Conservation (phyloP, 2,329 filamentous ascomycete species). For the Dothideomycetes sp. region DNA sequence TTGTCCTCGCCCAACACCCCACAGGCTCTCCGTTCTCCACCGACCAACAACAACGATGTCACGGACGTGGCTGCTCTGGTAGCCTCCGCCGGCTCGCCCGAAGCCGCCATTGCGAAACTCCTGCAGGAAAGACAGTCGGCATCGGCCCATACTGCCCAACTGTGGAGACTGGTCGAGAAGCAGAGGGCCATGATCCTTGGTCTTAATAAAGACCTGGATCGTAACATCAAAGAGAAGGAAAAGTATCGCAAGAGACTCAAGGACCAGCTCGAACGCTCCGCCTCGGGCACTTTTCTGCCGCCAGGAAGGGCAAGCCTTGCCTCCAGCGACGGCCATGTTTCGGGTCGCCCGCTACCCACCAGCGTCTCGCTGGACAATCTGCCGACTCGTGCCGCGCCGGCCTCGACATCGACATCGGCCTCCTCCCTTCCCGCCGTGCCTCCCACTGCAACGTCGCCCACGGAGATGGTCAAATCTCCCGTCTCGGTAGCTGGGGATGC, state of each 20-base stretch:
- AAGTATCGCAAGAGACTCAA: slow-evolving; percentile 86
- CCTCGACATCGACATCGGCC: slow-evolving; percentile 1
- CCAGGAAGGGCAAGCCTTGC: slow-evolving; percentile 15
- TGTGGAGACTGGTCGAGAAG: slow-evolving; percentile 95
- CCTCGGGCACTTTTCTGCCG: slow-evolving; percentile 23
- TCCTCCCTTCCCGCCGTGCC: slow-evolving; percentile 1
- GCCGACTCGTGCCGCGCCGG: slow-evolving; percentile 11
- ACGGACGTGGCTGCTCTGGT: slow-evolving; percentile 72
- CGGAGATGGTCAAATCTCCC: neutral
- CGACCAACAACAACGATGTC: slow-evolving; percentile 47
- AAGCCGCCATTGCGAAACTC: slow-evolving; percentile 79
- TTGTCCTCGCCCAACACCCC: slow-evolving; percentile 41
- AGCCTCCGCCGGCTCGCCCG: slow-evolving; percentile 74
- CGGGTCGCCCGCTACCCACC: slow-evolving; percentile 13
- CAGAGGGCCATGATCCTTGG: slow-evolving; percentile 89
- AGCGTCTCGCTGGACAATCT: slow-evolving; percentile 9
- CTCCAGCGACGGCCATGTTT: slow-evolving; percentile 21
- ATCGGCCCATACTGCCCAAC: slow-evolving; percentile 77
- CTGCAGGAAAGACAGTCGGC: slow-evolving; percentile 87
- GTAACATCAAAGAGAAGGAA: slow-evolving; percentile 87
- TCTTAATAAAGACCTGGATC: slow-evolving; percentile 88
- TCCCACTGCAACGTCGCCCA: slow-evolving; percentile 4
- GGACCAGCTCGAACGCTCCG: slow-evolving; percentile 50
- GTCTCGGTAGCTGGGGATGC: neutral
- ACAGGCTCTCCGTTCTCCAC: slow-evolving; percentile 48